These are phyloP conservation scores for Rhinocladiella mackenziei DNA, from an alignment of 2,329 filamentous ascomycete genomes.

Conservation along the genomic window DNA sequence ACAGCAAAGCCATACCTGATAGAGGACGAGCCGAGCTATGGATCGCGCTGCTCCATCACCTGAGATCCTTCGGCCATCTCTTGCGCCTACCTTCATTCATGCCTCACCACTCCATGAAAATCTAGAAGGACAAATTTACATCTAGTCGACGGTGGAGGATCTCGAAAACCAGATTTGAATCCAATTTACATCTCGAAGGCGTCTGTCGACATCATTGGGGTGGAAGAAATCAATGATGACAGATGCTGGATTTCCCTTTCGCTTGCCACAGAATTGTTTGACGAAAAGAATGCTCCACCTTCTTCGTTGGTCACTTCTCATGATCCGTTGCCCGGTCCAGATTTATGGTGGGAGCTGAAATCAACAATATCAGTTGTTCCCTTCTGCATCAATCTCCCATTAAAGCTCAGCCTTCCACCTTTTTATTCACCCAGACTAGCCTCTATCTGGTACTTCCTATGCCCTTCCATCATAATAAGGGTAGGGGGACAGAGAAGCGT, in stretches of 20 bases:
- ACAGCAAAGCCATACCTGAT: slow-evolving; percentile 38
- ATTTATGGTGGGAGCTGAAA: slow-evolving; percentile 47
- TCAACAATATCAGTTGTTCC: slow-evolving; percentile 47
- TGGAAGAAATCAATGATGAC: slow-evolving; percentile 48
- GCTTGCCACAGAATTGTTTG: slow-evolving; percentile 50
- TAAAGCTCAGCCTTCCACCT: slow-evolving; percentile 53
- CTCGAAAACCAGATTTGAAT: slow-evolving; percentile 37
- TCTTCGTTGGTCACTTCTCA: slow-evolving; percentile 48
- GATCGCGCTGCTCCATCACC: slow-evolving; percentile 43
- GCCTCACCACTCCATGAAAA: slow-evolving; percentile 46
- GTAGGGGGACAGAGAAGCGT: slow-evolving; percentile 47
- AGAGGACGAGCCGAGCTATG: slow-evolving; percentile 43
- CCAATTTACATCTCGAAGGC: slow-evolving; percentile 47
- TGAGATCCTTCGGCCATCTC: slow-evolving; percentile 40
- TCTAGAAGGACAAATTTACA: slow-evolving; percentile 48
- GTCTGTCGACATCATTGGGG: slow-evolving; percentile 50
- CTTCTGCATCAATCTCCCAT: slow-evolving; percentile 51
- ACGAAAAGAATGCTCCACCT: slow-evolving; percentile 49
- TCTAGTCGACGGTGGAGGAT: slow-evolving; percentile 47
- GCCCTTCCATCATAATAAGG: slow-evolving; percentile 46
- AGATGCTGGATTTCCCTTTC: slow-evolving; percentile 50
- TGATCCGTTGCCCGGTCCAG: slow-evolving; percentile 31
- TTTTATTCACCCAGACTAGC: slow-evolving; percentile 52
- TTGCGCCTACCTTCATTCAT: slow-evolving; percentile 49
- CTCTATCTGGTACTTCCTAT: slow-evolving; percentile 49